Base-by-base conservation (phyloP, 805 yeast species). In the Barnettozyma salicaria region DNA sequence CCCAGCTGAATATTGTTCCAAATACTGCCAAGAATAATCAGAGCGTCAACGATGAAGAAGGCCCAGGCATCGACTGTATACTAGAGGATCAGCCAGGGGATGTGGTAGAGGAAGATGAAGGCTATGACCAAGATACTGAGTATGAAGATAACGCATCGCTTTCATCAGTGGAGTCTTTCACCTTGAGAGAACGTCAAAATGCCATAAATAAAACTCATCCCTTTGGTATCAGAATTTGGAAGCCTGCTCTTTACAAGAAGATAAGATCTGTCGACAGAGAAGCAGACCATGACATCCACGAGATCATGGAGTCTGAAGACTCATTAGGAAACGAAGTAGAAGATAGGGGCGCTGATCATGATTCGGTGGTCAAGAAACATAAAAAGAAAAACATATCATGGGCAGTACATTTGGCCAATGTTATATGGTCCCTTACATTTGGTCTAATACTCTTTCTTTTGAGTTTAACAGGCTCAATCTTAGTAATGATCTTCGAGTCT, bases 201-300 rank as follows among this genome's bases (percentile, higher is more conserved):
- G 98, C 98, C 12, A 92, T 92, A 56, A 92, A 92, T 56, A 79
- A 84, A 36, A 88, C 97, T 5, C 98, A 92, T 65, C 98, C 98
- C 1, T 92, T 92, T 53, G 98, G 98, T 70, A 90, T 92, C 31
- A 81, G 96, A 59, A 86, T 92, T 51, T 92, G 98, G 98, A 92
- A 92, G 55, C 98, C 98, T 1, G 96, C 97, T 3, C 66, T 92
- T 39, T 92, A 92, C 63, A 92, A 92, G 58, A 92, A 92, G 59
- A 73, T 74, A 41, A 78, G 98, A 52, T 85, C 96, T 4, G 97
- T 92, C 22, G 92, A 92, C 48, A 70, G 78, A 27, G 80, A 86
- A 41, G 97, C 97, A 2, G 95, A 86, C 42, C 83, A 83, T 44
- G 98, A 92, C 67, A 86, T 92, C 48, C 97, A 90, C 59, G 89